Evolutionary conservation across 2,329 filamentous ascomycete species (phyloP), one percentile per base, ranked within the genome.

Genomic region (Nemania bipapillata): DNA sequence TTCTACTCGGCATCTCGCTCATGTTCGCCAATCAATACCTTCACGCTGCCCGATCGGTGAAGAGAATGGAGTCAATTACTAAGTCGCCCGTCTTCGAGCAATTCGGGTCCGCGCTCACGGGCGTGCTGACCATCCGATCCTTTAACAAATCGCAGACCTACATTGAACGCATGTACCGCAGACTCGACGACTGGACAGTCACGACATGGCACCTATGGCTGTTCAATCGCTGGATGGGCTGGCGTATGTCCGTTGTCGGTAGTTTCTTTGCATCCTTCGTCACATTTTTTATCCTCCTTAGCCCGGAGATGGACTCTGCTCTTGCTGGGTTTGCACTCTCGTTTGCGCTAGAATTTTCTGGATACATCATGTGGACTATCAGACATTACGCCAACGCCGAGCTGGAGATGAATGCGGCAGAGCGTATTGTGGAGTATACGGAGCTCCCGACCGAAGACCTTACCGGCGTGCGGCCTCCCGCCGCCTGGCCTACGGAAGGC

Each of bases 81-180:
- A 94, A 93, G 79, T 92, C 90, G 0, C 92, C 92, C 0, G 89
- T 95, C 0, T 94, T 93, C 73, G 92, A 95, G 77, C 89, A 92
- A 70, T 94, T 95, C 74, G 90, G 90, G 11, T 89, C 91, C 0
- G 88, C 91, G 0, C 85, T 95, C 9, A 86, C 87, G 0, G 92
- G 92, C 4, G 87, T 96, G 20, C 84, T 88, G 1, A 94, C 92
- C 0, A 92, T 96, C 60, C 88, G 92, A 12, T 90, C 91, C 0
- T 95, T 92, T 72, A 88, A 89, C 71, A 93, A 92, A 81, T 82
- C 84, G 0, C 83, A 88, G 22, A 84, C 85, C 0, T 95, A 93
- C 71, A 82, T 92, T 53, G 83, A 89, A 11, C 85, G 88, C 63
- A 94, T 95, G 90, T 90, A 90, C 76, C 77, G 79, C 55, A 87